Base-by-base conservation (phyloP, 768 basidiomycete genomes). In the Boletellus sp. region DNA sequence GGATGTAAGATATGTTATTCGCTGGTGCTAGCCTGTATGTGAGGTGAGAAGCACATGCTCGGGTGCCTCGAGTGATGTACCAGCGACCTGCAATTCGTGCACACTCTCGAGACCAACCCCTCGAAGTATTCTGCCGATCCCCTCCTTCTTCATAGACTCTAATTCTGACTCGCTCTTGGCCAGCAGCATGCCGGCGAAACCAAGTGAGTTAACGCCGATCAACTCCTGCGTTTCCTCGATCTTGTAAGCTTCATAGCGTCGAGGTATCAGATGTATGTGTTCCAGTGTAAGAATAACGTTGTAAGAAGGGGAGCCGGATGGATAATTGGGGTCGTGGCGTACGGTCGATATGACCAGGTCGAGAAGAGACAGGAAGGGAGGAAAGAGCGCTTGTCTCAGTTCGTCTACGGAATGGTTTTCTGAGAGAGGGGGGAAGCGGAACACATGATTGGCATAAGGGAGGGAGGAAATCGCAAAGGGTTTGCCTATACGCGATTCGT, bases 121-220 rank as follows among this genome's bases (percentile, higher is more conserved):
- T 42, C 73, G 68, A 54, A 94, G 63, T 31, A 94, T 84, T 50
- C 74, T 80, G 8, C 75, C 72, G 23, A 88, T 70, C 1, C 82
- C 78, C 65, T 85, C 83, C 50, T 71, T 67, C 66, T 80, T 80
- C 36, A 96, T 77, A 2, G 76, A 78, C 48, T 83, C 80, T 43
- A 91, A 65, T 69, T 94, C 91, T 17, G 75, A 75, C 47, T 87
- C 80, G 54, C 86, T 91, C 73, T 87, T 91, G 22, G 90, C 91
- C 47, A 96, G 78, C 53, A 96, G 59, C 84, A 90, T 82, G 1
- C 94, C 94, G 7, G 91, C 88, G 64, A 87, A 96, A 13, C 90
- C 94, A 42, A 96, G 76, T 39, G 94, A 78, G 66, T 97, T 96
- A 37, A 97, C 75, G 59, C 81, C 80, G 23, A 97, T 60, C 47